Percentiles rank a stretch among this genome's conserved stretches.
Conservation (phyloP, 2,329 filamentous ascomycete species). For the Pseudogymnoascus verrucosus region DNA sequence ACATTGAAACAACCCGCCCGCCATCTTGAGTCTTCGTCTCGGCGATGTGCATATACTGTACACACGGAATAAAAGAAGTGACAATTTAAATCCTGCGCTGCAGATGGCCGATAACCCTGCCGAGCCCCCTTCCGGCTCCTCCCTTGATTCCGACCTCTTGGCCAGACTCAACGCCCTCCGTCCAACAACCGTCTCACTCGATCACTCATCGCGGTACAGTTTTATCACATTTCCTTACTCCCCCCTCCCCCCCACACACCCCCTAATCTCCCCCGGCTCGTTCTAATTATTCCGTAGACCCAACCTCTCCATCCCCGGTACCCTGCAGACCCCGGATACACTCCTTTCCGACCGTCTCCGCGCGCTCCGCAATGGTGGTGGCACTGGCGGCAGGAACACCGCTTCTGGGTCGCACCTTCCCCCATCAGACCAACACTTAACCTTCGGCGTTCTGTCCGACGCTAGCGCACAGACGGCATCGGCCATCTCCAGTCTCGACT, state of each 20-base stretch:
- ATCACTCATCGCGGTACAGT: neutral
- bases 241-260: slow-evolving; percentile 11
- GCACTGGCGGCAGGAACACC: no score
- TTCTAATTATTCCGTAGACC: no score
- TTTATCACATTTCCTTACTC: neutral
- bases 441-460: no score
- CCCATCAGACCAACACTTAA: no score
- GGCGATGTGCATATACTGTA: neutral
- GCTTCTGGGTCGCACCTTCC: no score
- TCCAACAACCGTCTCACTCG: slow-evolving; percentile 1
- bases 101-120: neutral
- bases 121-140: neutral
- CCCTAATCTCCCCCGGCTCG: no score
- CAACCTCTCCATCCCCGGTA: no score
- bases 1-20: neutral
- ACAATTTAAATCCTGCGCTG: neutral
- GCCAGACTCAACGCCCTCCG: slow-evolving; percentile 8
- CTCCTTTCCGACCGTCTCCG: no score
- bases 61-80: neutral
- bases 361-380: no score
- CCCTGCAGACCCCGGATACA: no score
- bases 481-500: no score
- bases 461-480: no score
- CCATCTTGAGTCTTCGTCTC: neutral
- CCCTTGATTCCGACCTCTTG: neutral